Evolutionary conservation across 164 flowering plant species (phyloP), one percentile per base, ranked within the genome.

Genomic region (Annona squamosa): DNA sequence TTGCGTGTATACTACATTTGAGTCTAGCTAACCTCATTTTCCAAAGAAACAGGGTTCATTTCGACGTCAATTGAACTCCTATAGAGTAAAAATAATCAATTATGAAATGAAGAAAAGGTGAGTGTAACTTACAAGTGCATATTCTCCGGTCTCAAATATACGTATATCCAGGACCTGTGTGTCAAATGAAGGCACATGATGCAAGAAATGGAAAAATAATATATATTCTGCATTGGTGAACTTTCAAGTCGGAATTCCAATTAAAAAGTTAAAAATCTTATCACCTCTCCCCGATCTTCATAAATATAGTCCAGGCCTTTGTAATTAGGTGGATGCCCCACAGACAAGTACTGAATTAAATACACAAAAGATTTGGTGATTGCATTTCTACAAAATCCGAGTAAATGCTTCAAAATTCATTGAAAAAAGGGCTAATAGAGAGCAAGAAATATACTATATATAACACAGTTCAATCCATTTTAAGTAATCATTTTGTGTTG

Each of bases 271-370:
- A 17, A 18, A 45, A 70, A 42, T 18, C 17, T 44, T 75, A 26
- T 26, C 37, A 91, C 93, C 97, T 93, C 98, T 7, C 98, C 98
- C 19, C 98, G 90, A 77, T 93, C 94, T 86, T 93, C 97, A 75
- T 93, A 93, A 17, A 93, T 93, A 83, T 93, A 93, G 80, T 91
- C 95, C 85, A 93, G 79, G 71, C 98, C 98, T 79, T 90, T 91
- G 85, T 86, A 93, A 74, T 91, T 90, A 70, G 91, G 87, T 41
- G 97, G 98, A 84, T 93, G 97, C 64, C 90, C 98, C 26, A 91
- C 98, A 2, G 98, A 93, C 72, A 93, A 77, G 80, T 93, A 91
- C 98, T 93, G 86, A 69, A 77, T 5, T 4, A 44, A 10, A 76
- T 44, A 67, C 43, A 72, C 3, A 47, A 2, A 16, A 1, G 12